Evolutionary conservation across 306 rosid species (phyloP).

Genomic region (Coriaria nepalensis): DNA sequence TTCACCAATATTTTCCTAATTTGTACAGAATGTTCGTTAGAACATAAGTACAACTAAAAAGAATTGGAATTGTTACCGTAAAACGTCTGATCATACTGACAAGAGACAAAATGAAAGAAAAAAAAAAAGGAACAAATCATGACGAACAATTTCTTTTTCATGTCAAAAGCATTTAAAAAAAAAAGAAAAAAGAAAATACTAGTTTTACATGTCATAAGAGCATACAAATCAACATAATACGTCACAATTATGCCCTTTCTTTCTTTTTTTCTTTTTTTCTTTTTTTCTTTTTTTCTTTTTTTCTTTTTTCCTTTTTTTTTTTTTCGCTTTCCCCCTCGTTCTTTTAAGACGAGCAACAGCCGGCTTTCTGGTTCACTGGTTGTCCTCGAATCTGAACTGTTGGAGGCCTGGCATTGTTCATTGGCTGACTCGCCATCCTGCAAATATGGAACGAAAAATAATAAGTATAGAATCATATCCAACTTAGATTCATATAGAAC

Average conservation of each 20-base stretch:
- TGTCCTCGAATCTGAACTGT: constrained; percentile 97
- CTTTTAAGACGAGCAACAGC: constrained; percentile 89
- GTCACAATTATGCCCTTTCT: constrained; percentile 19
- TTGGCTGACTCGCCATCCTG: constrained; percentile 99
- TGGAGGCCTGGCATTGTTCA: constrained; percentile 85
- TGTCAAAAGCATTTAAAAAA: constrained; percentile 14
- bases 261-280: no score
- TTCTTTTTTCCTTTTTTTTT: no score
- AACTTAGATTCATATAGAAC: no score
- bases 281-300: no score
- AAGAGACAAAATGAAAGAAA: constrained; percentile 10
- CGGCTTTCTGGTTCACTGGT: constrained; percentile 90
- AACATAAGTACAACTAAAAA: no score
- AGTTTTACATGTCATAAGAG: constrained; percentile 47
- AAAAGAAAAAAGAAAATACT: constrained; percentile 4
- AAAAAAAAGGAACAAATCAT: neutral
- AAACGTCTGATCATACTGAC: neutral
- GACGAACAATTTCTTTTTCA: constrained; percentile 15
- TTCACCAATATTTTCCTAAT: no score
- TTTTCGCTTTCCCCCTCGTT: constrained; percentile 9
- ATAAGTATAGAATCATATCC: no score
- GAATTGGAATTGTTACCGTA: no score
- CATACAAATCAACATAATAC: constrained; percentile 25
- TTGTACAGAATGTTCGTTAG: no score
- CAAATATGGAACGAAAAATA: no score